Percentiles rank a stretch among this genome's conserved stretches.
These are phyloP conservation scores for Tricholoma matsutake DNA, from an alignment of 768 basidiomycete genomes.

Conservation along the genomic window DNA sequence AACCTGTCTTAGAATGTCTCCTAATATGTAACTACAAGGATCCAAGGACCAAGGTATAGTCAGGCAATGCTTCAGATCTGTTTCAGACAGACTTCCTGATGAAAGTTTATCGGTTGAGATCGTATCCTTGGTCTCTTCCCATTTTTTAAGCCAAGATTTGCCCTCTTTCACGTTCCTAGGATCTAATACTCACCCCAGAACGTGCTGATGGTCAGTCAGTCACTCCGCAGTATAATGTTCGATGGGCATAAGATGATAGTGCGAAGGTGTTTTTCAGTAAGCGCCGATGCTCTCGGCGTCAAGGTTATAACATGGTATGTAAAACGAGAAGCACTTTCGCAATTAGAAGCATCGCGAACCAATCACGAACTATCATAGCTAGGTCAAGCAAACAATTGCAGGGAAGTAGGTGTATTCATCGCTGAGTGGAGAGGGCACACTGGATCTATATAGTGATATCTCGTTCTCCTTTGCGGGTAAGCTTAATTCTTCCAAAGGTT, in stretches of 20 bases:
- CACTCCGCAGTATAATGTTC: neutral
- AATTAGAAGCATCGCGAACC: neutral
- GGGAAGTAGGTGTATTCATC: too few relatives aligned
- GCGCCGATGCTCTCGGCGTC: neutral
- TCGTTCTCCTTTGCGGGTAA: too few relatives aligned
- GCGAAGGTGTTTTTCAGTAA: neutral
- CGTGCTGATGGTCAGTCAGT: slow-evolving; percentile 2
- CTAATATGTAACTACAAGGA: neutral
- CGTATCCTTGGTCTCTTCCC: neutral
- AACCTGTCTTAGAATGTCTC: neutral
- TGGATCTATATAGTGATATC: too few relatives aligned
- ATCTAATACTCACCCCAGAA: neutral
- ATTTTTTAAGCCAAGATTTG: neutral
- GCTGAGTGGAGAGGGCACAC: too few relatives aligned
- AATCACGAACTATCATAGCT: neutral
- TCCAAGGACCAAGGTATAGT: neutral
- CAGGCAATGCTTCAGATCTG: neutral
- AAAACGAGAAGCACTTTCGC: neutral
- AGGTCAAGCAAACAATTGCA: too few relatives aligned
- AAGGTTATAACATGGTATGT: neutral
- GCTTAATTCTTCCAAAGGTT: too few relatives aligned
- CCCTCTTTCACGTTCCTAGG: neutral
- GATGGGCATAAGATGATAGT: neutral
- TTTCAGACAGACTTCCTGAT: neutral
- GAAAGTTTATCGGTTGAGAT: neutral